Evolutionary conservation across 306 rosid genomes (phyloP).

Genomic region (Lagenaria siceraria): DNA sequence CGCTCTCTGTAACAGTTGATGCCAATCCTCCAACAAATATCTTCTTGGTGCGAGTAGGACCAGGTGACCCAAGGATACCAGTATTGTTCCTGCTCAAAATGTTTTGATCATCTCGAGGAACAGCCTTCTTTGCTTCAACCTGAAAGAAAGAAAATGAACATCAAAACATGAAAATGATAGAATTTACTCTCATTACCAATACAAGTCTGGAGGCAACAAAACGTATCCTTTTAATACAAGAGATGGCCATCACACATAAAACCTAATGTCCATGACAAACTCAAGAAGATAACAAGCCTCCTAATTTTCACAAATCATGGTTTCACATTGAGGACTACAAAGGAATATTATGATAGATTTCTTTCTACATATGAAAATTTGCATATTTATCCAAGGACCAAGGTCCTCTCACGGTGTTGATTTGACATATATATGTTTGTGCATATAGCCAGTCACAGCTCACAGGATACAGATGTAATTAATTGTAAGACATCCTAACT

Average conservation of each 20-base stretch:
- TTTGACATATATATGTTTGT: background rate
- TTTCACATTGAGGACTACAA: background rate
- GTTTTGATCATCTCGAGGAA: conserved; percentile 93
- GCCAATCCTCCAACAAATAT: conserved; percentile 98
- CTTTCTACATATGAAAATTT: background rate
- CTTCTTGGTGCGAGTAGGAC: conserved; percentile 82
- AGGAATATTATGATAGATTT: background rate
- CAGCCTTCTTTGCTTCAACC: conserved; percentile 99
- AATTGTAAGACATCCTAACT: background rate
- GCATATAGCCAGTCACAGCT: background rate
- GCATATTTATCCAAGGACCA: background rate
- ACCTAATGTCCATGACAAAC: background rate
- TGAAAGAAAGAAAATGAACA: conserved; percentile 9
- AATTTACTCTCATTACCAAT: background rate
- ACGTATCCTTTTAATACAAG: background rate
- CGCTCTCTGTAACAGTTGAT: conserved; percentile 87
- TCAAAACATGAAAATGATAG: background rate
- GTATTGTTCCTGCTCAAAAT: conserved; percentile 53
- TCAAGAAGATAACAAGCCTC: background rate
- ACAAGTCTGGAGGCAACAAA: background rate
- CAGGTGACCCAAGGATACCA: conserved; percentile 83
- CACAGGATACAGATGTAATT: background rate
- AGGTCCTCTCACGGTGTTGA: background rate
- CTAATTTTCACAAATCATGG: background rate
- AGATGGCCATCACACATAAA: background rate